Conservation (phyloP, 2,329 filamentous ascomycete species). For the Beauveria sp. region DNA sequence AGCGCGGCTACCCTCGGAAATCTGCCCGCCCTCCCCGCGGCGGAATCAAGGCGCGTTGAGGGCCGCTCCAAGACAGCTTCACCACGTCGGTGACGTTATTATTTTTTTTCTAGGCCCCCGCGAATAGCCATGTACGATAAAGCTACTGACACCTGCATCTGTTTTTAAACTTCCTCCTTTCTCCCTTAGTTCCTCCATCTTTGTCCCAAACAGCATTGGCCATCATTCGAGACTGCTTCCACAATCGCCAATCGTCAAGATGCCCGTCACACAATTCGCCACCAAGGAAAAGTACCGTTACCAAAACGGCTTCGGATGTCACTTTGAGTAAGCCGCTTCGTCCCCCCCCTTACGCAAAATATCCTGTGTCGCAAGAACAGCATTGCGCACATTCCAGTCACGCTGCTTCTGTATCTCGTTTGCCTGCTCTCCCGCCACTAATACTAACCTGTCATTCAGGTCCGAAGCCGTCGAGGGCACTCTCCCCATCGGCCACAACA, state of each 20-base stretch:
- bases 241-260: slow-evolving; percentile 20
- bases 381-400: too few relatives aligned
- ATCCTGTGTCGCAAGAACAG: not conserved
- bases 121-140: slow-evolving; percentile 1
- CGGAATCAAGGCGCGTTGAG: slow-evolving; percentile 5
- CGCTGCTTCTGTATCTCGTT: too few relatives aligned
- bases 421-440: not conserved
- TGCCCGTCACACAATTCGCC: slow-evolving; percentile 44
- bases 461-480: slow-evolving; percentile 70
- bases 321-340: slow-evolving; percentile 55
- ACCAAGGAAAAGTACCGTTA: slow-evolving; percentile 59
- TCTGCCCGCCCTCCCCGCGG: slow-evolving; percentile 3
- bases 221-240: not conserved
- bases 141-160: not conserved
- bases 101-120: not conserved
- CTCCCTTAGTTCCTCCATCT: not conserved
- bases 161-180: not conserved
- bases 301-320: slow-evolving; percentile 68
- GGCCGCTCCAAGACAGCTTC: not conserved
- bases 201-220: not conserved
- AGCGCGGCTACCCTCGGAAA: slow-evolving; percentile 9
- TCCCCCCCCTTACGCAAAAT: not conserved
- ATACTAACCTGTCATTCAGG: slow-evolving; percentile 34
- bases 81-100: not conserved
- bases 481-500: slow-evolving; percentile 69